phyloP scores from a whole-genome alignment of 2,329 filamentous ascomycete genomes.

The Remersonia thermophila region DNA sequence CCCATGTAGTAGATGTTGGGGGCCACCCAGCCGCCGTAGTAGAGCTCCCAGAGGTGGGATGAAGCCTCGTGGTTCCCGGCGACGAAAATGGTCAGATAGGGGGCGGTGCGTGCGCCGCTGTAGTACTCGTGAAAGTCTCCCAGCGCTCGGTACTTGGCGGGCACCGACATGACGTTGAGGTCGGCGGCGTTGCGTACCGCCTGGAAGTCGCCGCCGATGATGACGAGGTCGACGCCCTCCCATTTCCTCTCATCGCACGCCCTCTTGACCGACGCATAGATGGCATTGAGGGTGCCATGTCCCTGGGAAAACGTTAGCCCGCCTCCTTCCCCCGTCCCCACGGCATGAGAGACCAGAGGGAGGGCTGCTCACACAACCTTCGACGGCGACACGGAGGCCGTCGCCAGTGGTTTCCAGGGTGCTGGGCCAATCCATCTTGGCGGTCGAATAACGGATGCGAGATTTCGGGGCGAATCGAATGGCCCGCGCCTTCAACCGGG shows the following conservation, averaged over 20 bases:
- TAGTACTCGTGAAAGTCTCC: conserved; percentile 96
- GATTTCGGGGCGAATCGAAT: too few relatives aligned
- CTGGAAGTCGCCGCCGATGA: conserved; percentile 95
- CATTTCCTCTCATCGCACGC: conserved; percentile 61
- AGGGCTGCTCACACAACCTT: conserved; percentile 63
- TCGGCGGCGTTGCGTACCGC: conserved; percentile 82
- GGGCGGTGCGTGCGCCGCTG: conserved; percentile 61
- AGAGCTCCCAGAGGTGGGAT: conserved; percentile 81
- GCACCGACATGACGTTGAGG: conserved; percentile 79
- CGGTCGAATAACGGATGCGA: too few relatives aligned
- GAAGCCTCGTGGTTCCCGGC: conserved; percentile 93
- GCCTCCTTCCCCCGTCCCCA: conserved; percentile 5
- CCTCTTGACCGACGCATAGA: conserved; percentile 66
- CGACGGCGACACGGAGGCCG: conserved; percentile 64
- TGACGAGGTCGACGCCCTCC: conserved; percentile 74
- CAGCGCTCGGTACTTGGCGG: conserved; percentile 73
- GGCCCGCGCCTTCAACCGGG: too few relatives aligned
- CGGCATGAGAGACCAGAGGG: too few relatives aligned
- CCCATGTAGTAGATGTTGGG: conserved; percentile 97
- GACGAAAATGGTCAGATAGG: conserved; percentile 84
- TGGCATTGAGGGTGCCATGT: conserved; percentile 82
- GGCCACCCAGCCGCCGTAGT: conserved; percentile 93
- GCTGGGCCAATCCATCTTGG: conserved; percentile 2
- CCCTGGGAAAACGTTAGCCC: conserved; percentile 43
- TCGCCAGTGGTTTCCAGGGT: conserved; percentile 11